Percentiles rank a stretch among this genome's conserved stretches.
These are phyloP conservation scores for Ascochyta koolunga DNA, from an alignment of 2,329 filamentous ascomycete genomes.

Conservation along the genomic window DNA sequence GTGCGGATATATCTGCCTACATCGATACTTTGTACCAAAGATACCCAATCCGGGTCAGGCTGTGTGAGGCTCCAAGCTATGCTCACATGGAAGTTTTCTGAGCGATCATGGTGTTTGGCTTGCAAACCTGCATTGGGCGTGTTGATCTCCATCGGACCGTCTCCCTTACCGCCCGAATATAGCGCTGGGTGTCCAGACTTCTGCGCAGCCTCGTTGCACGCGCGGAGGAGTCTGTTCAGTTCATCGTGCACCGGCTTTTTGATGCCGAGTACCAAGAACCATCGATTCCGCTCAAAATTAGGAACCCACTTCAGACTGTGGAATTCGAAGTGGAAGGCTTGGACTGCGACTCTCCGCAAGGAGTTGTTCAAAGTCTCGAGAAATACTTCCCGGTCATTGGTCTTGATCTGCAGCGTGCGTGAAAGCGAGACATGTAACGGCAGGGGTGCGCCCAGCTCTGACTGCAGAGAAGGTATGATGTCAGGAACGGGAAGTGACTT, in stretches of 20 bases:
- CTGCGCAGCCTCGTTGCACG: constrained; percentile 69
- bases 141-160: constrained; percentile 36
- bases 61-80: constrained; percentile 73
- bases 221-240: constrained; percentile 61
- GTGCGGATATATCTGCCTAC: constrained; percentile 25
- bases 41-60: constrained; percentile 33
- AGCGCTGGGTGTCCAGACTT: constrained; percentile 71
- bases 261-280: constrained; percentile 81
- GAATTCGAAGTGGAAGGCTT: constrained; percentile 59
- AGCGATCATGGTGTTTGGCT: constrained; percentile 47
- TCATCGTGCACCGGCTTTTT: constrained; percentile 41
- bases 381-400: constrained; percentile 74
- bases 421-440: constrained; percentile 94
- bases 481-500: constrained; percentile 39
- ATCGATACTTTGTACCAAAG: constrained; percentile 31
- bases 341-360: constrained; percentile 50
- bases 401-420: constrained; percentile 75
- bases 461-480: constrained; percentile 74
- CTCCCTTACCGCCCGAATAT: constrained; percentile 59
- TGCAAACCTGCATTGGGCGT: constrained; percentile 14
- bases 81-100: constrained; percentile 80
- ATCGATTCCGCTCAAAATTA: constrained; percentile 72
- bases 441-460: constrained; percentile 75
- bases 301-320: constrained; percentile 66
- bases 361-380: constrained; percentile 60